phyloP scores from a whole-genome alignment of 2,329 filamentous ascomycete species.

The Phyllosticta paracitricarpa region DNA sequence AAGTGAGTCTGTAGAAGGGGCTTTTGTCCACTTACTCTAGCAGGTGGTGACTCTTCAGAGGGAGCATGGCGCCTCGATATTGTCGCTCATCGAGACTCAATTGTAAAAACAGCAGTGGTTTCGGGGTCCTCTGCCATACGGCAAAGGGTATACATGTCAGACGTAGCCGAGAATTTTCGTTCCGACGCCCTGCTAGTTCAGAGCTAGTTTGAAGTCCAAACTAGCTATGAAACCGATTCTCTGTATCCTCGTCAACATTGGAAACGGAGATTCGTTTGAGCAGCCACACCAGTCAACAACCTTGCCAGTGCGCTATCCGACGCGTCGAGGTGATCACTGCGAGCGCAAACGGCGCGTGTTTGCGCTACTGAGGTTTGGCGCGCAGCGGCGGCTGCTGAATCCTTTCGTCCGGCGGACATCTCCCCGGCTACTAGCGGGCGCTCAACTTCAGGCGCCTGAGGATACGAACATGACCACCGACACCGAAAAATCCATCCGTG shows the following conservation, averaged over 20 bases:
- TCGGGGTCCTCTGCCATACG: too few relatives aligned
- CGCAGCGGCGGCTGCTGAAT: neutral
- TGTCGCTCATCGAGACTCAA: too few relatives aligned
- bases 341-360: neutral
- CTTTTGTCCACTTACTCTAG: neutral
- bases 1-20: neutral
- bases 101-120: too few relatives aligned
- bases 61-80: too few relatives aligned
- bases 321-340: neutral
- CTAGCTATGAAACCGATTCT: neutral
- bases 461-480: neutral
- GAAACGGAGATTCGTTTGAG: neutral
- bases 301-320: neutral
- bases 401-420: neutral
- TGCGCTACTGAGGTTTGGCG: neutral
- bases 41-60: neutral
- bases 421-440: neutral
- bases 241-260: neutral
- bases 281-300: neutral
- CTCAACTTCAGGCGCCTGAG: neutral
- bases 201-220: too few relatives aligned
- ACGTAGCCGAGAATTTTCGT: too few relatives aligned
- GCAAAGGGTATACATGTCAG: too few relatives aligned
- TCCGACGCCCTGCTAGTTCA: too few relatives aligned
- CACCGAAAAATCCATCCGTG: neutral